Conservation (phyloP, 345 rosid species). For the Hypericum perforatum region DNA sequence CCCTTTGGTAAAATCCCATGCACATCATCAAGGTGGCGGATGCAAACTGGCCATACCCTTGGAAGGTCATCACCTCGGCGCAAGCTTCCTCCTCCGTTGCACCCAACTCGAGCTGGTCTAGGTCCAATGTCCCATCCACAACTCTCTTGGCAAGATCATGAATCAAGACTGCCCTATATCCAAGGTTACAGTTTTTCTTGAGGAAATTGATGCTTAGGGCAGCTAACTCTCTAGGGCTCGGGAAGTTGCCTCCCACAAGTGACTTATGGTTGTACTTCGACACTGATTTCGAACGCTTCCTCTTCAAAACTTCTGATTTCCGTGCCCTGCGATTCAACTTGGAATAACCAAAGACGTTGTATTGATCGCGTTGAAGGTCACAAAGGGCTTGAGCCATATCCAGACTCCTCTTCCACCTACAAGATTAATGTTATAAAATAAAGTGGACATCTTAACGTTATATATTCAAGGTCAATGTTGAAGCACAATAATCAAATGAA, state of each 20-base stretch:
- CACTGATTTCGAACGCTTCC: not conserved
- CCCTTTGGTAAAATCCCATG: slow-evolving; percentile 30
- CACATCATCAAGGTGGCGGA: slow-evolving; percentile 38
- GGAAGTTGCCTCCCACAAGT: slow-evolving; percentile 23
- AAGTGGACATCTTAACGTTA: not conserved
- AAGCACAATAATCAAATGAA: not conserved
- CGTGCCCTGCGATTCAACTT: not conserved
- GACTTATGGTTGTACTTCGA: not conserved
- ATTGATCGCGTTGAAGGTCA: slow-evolving; percentile 17
- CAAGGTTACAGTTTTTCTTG: slow-evolving; percentile 29
- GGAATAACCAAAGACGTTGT: not conserved
- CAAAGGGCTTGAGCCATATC: slow-evolving; percentile 41
- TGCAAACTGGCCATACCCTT: slow-evolving; percentile 35
- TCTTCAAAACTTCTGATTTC: slow-evolving; percentile 7
- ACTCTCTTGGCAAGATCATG: slow-evolving; percentile 21
- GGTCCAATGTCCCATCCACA: slow-evolving; percentile 16
- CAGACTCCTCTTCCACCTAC: slow-evolving; percentile 35
- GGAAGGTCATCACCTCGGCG: slow-evolving; percentile 8
- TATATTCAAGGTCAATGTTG: too few relatives aligned
- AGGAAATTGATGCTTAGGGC: slow-evolving; percentile 12
- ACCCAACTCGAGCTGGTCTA: slow-evolving; percentile 13
- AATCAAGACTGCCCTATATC: slow-evolving; percentile 28
- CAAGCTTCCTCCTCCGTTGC: not conserved
- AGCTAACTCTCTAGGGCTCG: slow-evolving; percentile 31
- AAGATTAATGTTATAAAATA: not conserved